Evolutionary conservation across 768 basidiomycete genomes (phyloP), one percentile per base, ranked within the genome.

Genomic region (Tylopilus intermedius): DNA sequence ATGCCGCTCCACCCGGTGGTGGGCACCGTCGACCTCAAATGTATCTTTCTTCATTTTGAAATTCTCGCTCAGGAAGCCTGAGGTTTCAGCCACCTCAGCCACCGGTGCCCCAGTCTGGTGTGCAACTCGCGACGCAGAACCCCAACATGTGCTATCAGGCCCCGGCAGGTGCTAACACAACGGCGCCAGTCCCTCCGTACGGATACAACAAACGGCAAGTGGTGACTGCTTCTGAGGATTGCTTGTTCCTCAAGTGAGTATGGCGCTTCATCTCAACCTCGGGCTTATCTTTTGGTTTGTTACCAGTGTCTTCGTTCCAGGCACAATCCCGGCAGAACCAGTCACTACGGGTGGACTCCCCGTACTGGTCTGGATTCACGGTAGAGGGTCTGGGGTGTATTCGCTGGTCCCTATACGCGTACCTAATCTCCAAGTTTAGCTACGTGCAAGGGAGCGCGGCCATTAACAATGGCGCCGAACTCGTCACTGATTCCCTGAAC

Each of bases 1-100:
- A 76, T 64, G 79, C 80, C 8, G 76, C 76, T 14, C 66, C 77
- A 29, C 79, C 80, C 2, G 54, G 71, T 27, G 78, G 78, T 76
- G 26, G 24, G 24, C 5, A 24, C 69, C 50, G 2, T 14, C n/a
- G 8, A 21, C 21, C 14, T 33, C 21, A 8, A 6, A 8, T 10
- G 7, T 50, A 8, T 7, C 24, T 5, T 24, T 24, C 24, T 24
- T 24, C 11, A 30, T 10, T 7, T 10, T 40, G 15, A 15, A 11
- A 9, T 3, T 18, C n/a, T 4, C 8, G 3, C 15, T 4, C 9
- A 68, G 67, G 59, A 18, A 51, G 55, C 4, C 32, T 62, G 24
- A 65, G 71, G 11, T 72, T 60, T 56, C 50, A 59, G 42, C 64
- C 64, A 9, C 71, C 70, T 45, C 64, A 64, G 24, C 29, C 56